Base-by-base conservation (phyloP, 768 basidiomycete species). In the Boletellus emodensis region DNA sequence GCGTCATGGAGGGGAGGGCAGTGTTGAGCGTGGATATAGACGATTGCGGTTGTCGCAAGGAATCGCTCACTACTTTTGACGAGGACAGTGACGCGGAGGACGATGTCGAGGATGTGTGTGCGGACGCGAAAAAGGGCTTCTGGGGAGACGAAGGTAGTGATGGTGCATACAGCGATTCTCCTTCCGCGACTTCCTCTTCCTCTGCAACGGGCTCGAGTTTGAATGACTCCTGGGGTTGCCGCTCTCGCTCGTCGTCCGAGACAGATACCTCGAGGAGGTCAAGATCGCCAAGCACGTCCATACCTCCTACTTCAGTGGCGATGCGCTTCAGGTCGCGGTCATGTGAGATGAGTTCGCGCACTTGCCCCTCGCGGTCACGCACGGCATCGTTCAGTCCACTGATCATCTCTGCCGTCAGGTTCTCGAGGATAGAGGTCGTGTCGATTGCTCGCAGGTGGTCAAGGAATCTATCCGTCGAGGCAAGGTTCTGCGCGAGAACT, bases 271-370 rank as follows among this genome's bases (percentile, higher is more conserved):
- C 78, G 20, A 93, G 71, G 50, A 77, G 81, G 14, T 91, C 87
- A 46, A 93, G 71, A 56, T 76, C 75, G 11, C 82, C 81, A 10
- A 94, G 73, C 10, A 81, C 81, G 35, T 92, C 90, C 35, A 72
- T 78, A 17, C 90, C 90, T 35, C 87, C 86, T 15, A 88, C 80
- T 65, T 91, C 89, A 5, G 79, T 81, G 2, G 83, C 81, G 57
- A 90, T 87, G 63, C 82, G 82, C 57, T 80, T 77, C 61, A 94
- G 82, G 67, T 92, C 85, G 46, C 89, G 79, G 61, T 93, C 90
- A 62, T 78, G 86, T 55, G 84, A 87, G 33, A 84, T 71, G 46
- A 94, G 68, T 61, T 84, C 87, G 45, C 91, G 84, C 4, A 90
- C 80, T 68, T 94, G 91, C 3, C 75, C 78, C 64, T 94, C 91